These are phyloP conservation scores for Lobosporangium transversale DNA, from an alignment of 192 early-diverging fungal genomes.

Conservation along the genomic window DNA sequence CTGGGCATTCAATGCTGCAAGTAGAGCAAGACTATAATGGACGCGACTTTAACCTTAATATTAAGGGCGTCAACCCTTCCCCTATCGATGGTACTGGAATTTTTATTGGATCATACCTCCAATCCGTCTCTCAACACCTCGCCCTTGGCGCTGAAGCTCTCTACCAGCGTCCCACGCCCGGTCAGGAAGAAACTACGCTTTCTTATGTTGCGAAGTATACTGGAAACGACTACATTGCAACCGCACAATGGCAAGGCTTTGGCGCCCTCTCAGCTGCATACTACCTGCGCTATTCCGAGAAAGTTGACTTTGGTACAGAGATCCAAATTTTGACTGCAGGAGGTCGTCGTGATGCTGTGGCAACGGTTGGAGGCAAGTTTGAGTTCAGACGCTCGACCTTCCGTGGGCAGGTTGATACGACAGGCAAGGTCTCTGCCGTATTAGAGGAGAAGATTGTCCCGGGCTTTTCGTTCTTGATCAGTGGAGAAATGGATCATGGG, in stretches of 20 bases:
- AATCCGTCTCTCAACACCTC: constrained; percentile 86
- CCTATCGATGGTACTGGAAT: constrained; percentile 91
- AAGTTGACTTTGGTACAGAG: constrained; percentile 94
- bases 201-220: constrained; percentile 80
- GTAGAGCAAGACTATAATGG: constrained; percentile 94
- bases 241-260: constrained; percentile 70
- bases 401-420: constrained; percentile 89
- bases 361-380: constrained; percentile 95
- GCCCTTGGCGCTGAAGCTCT: constrained; percentile 89
- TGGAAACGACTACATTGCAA: constrained; percentile 73
- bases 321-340: constrained; percentile 78
- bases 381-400: constrained; percentile 94
- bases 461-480: constrained; percentile 88
- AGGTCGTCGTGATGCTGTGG: constrained; percentile 89
- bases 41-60: constrained; percentile 86
- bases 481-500: constrained; percentile 96
- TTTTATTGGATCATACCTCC: constrained; percentile 88
- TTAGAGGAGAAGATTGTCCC: constrained; percentile 96
- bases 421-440: constrained; percentile 87
- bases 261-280: constrained; percentile 84
- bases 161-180: constrained; percentile 84
- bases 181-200: constrained; percentile 79
- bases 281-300: constrained; percentile 91
- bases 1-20: constrained; percentile 91
- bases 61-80: constrained; percentile 97